phyloP scores from a whole-genome alignment of 768 basidiomycete genomes.

The Mycena galericulata region DNA sequence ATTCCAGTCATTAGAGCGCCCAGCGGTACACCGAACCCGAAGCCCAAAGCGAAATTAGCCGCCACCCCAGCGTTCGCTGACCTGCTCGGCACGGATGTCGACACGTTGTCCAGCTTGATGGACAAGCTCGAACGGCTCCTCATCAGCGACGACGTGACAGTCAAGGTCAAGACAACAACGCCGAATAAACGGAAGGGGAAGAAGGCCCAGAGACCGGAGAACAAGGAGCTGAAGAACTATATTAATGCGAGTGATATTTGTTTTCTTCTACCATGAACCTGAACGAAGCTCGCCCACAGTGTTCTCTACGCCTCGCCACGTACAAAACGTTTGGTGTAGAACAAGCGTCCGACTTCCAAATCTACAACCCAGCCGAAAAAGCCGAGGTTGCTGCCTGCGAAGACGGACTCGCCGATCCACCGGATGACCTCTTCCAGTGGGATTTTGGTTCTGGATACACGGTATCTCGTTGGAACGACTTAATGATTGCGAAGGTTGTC shows the following conservation, averaged over 20 bases:
- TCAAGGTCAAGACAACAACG: constrained; percentile 14
- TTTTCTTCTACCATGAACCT: constrained; percentile 13
- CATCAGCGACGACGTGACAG: constrained; percentile 10
- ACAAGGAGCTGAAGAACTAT: constrained; percentile 8
- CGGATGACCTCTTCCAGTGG: constrained; percentile 21
- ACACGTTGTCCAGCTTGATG: constrained; percentile 12
- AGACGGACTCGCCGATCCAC: background rate
- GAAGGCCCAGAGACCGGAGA: constrained; percentile 8
- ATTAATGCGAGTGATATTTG: constrained; percentile 11
- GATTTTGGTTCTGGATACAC: constrained; percentile 25
- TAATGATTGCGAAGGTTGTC: constrained; percentile 23
- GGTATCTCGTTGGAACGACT: constrained; percentile 25
- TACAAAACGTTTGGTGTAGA: constrained; percentile 22
- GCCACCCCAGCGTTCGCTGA: constrained; percentile 22
- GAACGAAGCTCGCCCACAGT: constrained; percentile 13
- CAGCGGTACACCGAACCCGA: constrained; percentile 8
- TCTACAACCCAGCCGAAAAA: constrained; percentile 20
- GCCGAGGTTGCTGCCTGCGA: constrained; percentile 15
- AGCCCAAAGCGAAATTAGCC: constrained; percentile 2
- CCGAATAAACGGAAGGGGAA: constrained; percentile 13
- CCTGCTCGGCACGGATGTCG: constrained; percentile 23
- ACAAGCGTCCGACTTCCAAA: constrained; percentile 22
- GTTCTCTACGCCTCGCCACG: constrained; percentile 7
- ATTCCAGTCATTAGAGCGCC: constrained; percentile 1
- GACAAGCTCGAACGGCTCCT: constrained; percentile 18